Percentiles rank a stretch among this genome's conserved stretches.
phyloP scores from a whole-genome alignment of 2,329 filamentous ascomycete genomes.

The Stagonosporopsis cucurbitacearum region DNA sequence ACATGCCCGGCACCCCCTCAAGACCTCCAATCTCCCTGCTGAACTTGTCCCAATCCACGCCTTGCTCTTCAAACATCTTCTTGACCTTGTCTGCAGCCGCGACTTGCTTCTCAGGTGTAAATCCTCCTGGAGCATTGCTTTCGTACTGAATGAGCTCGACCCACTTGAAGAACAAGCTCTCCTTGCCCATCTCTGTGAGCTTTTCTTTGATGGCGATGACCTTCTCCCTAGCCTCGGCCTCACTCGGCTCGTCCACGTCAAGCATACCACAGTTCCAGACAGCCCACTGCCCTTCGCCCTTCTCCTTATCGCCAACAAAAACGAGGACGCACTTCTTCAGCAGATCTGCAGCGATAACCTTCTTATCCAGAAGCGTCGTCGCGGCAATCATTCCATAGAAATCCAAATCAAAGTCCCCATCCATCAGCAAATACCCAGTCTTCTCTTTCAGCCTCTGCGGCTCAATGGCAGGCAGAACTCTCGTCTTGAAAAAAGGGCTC shows the following conservation, averaged over 20 bases:
- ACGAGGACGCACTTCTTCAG: conserved; percentile 70
- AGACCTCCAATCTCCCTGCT: conserved; percentile 74
- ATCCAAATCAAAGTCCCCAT: conserved; percentile 85
- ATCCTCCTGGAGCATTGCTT: conserved; percentile 77
- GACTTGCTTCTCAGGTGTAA: conserved; percentile 75
- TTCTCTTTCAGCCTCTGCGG: conserved; percentile 72
- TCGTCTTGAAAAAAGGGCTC: conserved; percentile 63
- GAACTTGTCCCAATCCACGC: conserved; percentile 82
- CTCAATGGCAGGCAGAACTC: conserved; percentile 72
- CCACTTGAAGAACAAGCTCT: conserved; percentile 89
- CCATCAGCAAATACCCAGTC: conserved; percentile 87
- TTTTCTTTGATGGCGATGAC: conserved; percentile 82
- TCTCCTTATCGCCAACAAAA: conserved; percentile 34
- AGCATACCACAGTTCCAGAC: conserved; percentile 67
- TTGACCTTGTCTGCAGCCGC: conserved; percentile 76
- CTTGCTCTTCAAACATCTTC: conserved; percentile 74
- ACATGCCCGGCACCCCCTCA: conserved; percentile 60
- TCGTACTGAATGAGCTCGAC: conserved; percentile 92
- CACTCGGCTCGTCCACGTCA: conserved; percentile 51
- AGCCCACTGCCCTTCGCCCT: conserved; percentile 69
- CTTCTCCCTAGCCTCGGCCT: conserved; percentile 72
- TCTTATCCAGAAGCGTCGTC: conserved; percentile 71
- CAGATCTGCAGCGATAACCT: conserved; percentile 65
- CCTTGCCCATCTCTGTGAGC: conserved; percentile 78
- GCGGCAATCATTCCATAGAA: conserved; percentile 81